phyloP scores from a whole-genome alignment of 805 yeast species.

The Yamadazyma akitaensis region DNA sequence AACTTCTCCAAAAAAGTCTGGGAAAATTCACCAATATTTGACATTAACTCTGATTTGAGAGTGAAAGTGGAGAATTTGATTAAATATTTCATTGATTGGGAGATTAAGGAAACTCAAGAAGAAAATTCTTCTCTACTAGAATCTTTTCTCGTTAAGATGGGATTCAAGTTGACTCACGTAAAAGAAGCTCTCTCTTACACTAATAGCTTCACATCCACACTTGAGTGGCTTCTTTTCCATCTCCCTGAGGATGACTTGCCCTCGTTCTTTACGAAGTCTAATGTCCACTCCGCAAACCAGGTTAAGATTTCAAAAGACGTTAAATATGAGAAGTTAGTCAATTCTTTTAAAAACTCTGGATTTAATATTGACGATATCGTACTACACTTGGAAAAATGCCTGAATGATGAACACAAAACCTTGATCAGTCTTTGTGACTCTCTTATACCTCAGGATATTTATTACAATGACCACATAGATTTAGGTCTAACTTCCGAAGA shows the following conservation, averaged over 20 bases:
- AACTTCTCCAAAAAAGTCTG: conserved; percentile 49
- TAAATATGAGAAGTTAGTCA: conserved; percentile 53
- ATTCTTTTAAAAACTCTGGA: conserved; percentile 64
- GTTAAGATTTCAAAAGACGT: conserved; percentile 55
- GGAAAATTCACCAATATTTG: conserved; percentile 68
- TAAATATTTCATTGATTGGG: conserved; percentile 57
- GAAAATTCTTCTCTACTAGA: background rate
- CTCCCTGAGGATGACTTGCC: conserved; percentile 96
- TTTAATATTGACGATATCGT: conserved; percentile 63
- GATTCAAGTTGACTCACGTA: conserved; percentile 69
- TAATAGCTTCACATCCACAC: conserved; percentile 44
- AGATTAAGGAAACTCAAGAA: conserved; percentile 18
- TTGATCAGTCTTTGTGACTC: conserved; percentile 43
- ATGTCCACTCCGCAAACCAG: conserved; percentile 54
- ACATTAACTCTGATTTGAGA: conserved; percentile 62
- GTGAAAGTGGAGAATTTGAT: conserved; percentile 60
- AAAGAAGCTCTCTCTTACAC: conserved; percentile 68
- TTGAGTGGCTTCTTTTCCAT: conserved; percentile 81
- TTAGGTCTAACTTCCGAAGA: conserved; percentile 14
- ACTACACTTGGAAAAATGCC: conserved; percentile 28
- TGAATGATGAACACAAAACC: conserved; percentile 52
- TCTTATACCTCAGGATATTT: conserved; percentile 16
- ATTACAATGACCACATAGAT: conserved; percentile 13
- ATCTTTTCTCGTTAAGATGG: conserved; percentile 34
- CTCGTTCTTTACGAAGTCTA: conserved; percentile 50